Percentiles rank a stretch among this genome's conserved stretches.
Evolutionary conservation across 2,329 filamentous ascomycete genomes (phyloP).

Genomic region (Xylaria multiplex): DNA sequence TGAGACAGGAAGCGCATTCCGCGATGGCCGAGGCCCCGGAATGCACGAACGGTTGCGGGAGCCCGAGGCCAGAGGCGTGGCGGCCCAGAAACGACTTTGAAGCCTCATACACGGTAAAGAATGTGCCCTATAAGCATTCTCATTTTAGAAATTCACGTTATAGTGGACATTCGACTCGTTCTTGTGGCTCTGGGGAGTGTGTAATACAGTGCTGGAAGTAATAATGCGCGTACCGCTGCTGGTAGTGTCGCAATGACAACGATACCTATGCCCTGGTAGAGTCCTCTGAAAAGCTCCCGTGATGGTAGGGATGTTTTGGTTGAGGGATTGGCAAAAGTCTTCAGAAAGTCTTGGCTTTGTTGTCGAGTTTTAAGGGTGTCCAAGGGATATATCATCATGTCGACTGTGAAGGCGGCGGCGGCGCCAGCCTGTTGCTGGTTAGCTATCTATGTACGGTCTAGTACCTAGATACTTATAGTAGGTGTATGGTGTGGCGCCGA

Average conservation of each 20-base stretch:
- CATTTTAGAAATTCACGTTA: neutral
- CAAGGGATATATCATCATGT: conserved; percentile 85
- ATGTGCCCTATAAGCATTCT: conserved; percentile 65
- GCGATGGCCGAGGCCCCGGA: conserved; percentile 77
- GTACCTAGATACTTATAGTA: neutral
- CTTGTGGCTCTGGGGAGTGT: neutral
- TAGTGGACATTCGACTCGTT: neutral
- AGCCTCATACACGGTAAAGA: conserved; percentile 90
- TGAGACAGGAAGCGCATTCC: conserved; percentile 83
- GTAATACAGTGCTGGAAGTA: neutral
- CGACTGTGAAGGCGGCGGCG: conserved; percentile 84
- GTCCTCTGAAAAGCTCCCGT: conserved; percentile 66
- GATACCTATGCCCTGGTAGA: conserved; percentile 89
- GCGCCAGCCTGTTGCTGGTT: conserved; percentile 74
- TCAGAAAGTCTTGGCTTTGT: conserved; percentile 79
- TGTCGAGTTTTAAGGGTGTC: conserved; percentile 90
- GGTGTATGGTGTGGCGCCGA: neutral
- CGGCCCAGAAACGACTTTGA: conserved; percentile 71
- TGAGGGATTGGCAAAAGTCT: conserved; percentile 68
- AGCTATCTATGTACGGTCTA: conserved; percentile 1
- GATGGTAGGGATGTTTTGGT: conserved; percentile 63
- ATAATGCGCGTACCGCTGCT: conserved; percentile 57
- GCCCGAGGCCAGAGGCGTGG: conserved; percentile 56
- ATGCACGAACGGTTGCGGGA: conserved; percentile 77
- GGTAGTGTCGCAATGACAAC: conserved; percentile 88